A percentile compares a stretch with the other conserved stretches of the same genome.
Evolutionary conservation across 225 moss, liverwort and hornwort genomes (phyloP).

Genomic region (Takakia lepidozioides): DNA sequence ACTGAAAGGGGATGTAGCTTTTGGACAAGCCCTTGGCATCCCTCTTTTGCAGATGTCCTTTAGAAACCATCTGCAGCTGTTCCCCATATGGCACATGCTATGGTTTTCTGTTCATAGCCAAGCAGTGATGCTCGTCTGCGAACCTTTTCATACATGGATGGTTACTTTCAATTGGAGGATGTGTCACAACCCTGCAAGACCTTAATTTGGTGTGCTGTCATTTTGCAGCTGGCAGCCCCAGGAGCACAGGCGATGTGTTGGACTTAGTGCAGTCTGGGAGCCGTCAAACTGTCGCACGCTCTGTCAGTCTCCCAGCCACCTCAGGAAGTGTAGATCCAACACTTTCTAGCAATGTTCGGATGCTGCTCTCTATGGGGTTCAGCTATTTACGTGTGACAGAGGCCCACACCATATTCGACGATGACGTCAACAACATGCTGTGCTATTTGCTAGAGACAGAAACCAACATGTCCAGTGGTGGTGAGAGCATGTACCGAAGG

Average conservation of each 20-base stretch:
- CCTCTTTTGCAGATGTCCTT: too few species aligned
- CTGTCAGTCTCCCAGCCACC: constrained; percentile 22
- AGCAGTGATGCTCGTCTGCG: too few species aligned
- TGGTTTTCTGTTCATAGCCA: too few species aligned
- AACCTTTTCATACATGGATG: too few species aligned
- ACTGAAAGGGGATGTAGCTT: too few species aligned
- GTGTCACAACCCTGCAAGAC: too few species aligned
- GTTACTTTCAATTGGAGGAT: too few species aligned
- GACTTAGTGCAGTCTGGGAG: constrained; percentile 17
- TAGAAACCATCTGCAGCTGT: too few species aligned
- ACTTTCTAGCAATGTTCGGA: constrained; percentile 65
- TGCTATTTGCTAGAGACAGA: constrained; percentile 95
- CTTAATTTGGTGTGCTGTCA: too few species aligned
- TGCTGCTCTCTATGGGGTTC: constrained; percentile 97
- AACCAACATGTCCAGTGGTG: constrained; percentile 42
- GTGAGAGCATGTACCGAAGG: constrained; percentile 72
- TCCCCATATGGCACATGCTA: too few species aligned
- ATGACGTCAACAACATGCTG: constrained; percentile 90
- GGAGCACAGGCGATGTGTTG: constrained; percentile 25
- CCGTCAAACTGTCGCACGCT: constrained; percentile 13
- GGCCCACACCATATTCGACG: constrained; percentile 83
- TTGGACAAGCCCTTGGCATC: too few species aligned
- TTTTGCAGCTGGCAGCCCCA: constrained; percentile 55
- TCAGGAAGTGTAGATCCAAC: constrained; percentile 35
- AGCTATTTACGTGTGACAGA: constrained; percentile 87